A percentile compares a stretch with the other conserved stretches of the same genome.
phyloP scores from a whole-genome alignment of 805 yeast genomes.

The Wickerhamiella hasegawae region DNA sequence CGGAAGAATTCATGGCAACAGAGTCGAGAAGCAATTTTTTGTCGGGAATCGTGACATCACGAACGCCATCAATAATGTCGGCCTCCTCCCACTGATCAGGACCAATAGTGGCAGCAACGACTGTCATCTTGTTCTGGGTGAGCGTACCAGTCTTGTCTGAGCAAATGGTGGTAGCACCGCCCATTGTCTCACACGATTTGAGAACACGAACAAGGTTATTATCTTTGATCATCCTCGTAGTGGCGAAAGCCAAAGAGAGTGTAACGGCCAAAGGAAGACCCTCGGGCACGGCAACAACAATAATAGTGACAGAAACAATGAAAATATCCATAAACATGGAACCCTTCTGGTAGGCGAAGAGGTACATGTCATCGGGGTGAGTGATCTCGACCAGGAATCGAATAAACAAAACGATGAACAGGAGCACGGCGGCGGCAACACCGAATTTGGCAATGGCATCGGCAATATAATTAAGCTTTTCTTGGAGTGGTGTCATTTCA shows the following conservation, averaged over 20 bases:
- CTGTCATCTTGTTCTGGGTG: conserved; percentile 86
- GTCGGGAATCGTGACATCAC: neutral
- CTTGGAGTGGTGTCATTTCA: conserved; percentile 81
- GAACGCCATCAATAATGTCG: neutral
- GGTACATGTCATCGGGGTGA: conserved; percentile 20
- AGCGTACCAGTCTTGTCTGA: conserved; percentile 96
- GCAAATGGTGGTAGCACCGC: conserved; percentile 93
- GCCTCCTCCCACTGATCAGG: conserved; percentile 18
- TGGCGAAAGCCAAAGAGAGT: conserved; percentile 90
- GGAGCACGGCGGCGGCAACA: conserved; percentile 62
- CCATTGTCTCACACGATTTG: conserved; percentile 95
- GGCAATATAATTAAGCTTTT: conserved; percentile 63
- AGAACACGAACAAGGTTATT: conserved; percentile 90
- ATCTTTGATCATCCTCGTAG: conserved; percentile 94
- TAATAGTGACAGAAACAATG: conserved; percentile 79
- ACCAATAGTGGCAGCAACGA: conserved; percentile 64
- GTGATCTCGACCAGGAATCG: conserved; percentile 54
- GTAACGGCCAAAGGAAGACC: conserved; percentile 97
- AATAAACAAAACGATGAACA: conserved; percentile 64
- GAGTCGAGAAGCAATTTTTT: conserved; percentile 33
- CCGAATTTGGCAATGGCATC: conserved; percentile 95
- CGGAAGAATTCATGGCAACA: conserved; percentile 69
- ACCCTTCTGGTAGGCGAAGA: conserved; percentile 61
- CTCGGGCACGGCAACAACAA: conserved; percentile 98
- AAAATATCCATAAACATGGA: conserved; percentile 68